phyloP scores from a whole-genome alignment of 2,329 filamentous ascomycete genomes.

The Penicillium occitanis region DNA sequence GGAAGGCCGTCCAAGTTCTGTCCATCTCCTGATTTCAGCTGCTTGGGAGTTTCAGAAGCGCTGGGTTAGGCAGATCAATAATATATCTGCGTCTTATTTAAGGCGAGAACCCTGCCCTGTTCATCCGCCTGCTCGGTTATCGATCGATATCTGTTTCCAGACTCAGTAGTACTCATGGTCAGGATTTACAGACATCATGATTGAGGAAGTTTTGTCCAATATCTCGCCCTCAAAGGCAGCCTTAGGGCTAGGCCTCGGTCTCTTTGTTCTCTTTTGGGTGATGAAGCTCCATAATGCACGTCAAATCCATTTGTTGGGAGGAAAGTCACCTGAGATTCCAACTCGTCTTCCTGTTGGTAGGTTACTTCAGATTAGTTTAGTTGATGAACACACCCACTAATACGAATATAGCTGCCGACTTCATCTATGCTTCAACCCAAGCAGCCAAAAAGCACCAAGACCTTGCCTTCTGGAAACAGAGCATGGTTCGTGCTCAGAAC shows the following conservation, averaged over 20 bases:
- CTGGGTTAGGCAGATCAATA: neutral
- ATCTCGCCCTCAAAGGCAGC: slow-evolving; percentile 46
- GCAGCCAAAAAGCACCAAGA: slow-evolving; percentile 56
- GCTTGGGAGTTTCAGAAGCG: neutral
- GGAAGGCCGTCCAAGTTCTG: neutral
- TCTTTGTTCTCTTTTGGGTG: slow-evolving; percentile 41
- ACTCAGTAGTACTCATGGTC: neutral
- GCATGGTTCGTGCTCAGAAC: slow-evolving; percentile 47
- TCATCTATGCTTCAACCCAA: slow-evolving; percentile 59
- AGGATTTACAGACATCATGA: slow-evolving; percentile 44
- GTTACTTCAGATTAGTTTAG: slow-evolving; percentile 17
- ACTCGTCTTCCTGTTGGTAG: slow-evolving; percentile 40
- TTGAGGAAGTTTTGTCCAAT: slow-evolving; percentile 51
- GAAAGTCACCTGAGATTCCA: slow-evolving; percentile 35
- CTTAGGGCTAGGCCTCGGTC: slow-evolving; percentile 41
- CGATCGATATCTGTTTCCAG: slow-evolving; percentile 14
- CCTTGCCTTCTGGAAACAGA: slow-evolving; percentile 60
- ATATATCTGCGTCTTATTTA: neutral
- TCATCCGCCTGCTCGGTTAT: neutral
- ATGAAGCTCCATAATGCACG: slow-evolving; percentile 32
- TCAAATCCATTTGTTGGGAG: slow-evolving; percentile 36
- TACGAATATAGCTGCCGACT: slow-evolving; percentile 60
- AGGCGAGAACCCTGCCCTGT: neutral
- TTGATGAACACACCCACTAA: slow-evolving; percentile 8
- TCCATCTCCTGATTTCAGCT: neutral